A percentile compares a stretch with the other conserved stretches of the same genome.
Conservation (phyloP, 805 yeast genomes). For the Spathaspora passalidarum region DNA sequence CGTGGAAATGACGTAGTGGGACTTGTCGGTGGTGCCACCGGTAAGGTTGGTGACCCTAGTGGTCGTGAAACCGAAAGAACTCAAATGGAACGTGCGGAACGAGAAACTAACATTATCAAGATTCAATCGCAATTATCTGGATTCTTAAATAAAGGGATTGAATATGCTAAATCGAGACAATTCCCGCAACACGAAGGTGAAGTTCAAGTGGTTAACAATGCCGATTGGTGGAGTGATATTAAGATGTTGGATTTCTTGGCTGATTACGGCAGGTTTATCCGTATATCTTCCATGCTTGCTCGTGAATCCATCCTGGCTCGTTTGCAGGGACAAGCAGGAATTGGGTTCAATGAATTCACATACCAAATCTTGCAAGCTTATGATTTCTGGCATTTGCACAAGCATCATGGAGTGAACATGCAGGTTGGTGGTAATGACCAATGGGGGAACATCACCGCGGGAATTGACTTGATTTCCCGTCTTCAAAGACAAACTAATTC, state of each 20-base stretch:
- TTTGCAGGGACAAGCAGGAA: slow-evolving; percentile 63
- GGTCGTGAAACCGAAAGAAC: slow-evolving; percentile 79
- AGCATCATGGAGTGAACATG: slow-evolving; percentile 53
- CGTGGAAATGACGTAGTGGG: slow-evolving; percentile 86
- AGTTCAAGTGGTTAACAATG: slow-evolving; percentile 56
- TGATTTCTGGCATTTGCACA: slow-evolving; percentile 82
- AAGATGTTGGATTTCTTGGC: slow-evolving; percentile 76
- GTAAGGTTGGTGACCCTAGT: slow-evolving; percentile 94
- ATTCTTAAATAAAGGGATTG: slow-evolving; percentile 61
- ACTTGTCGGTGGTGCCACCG: slow-evolving; percentile 93
- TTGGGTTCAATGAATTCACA: slow-evolving; percentile 92
- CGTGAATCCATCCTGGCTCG: slow-evolving; percentile 84
- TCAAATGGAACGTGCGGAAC: slow-evolving; percentile 48
- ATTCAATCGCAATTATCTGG: slow-evolving; percentile 60
- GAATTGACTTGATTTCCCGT: slow-evolving; percentile 79
- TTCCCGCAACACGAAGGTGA: slow-evolving; percentile 35
- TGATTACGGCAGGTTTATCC: slow-evolving; percentile 69
- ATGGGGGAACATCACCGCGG: slow-evolving; percentile 98
- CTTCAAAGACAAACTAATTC: slow-evolving; percentile 29
- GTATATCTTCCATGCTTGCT: slow-evolving; percentile 83
- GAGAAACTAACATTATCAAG: slow-evolving; percentile 53
- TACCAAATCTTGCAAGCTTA: slow-evolving; percentile 92
- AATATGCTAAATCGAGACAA: slow-evolving; percentile 56
- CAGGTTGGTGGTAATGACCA: slow-evolving; percentile 98
- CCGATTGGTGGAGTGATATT: slow-evolving; percentile 82